Evolutionary conservation across 441 rosid genomes (phyloP).

Genomic region (Populus hybrid): DNA sequence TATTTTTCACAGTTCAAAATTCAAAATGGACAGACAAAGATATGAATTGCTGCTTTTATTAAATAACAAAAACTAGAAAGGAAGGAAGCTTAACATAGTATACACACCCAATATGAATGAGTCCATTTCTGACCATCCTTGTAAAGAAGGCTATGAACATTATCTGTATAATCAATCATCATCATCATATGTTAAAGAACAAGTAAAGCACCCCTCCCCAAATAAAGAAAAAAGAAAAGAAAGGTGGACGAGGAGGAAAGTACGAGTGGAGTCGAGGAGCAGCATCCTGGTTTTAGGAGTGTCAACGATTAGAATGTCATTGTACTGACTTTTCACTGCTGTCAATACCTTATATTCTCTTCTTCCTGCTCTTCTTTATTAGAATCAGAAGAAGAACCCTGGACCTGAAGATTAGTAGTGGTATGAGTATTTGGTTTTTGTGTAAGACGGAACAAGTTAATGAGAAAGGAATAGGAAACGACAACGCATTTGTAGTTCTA

Average conservation of each 20-base stretch:
- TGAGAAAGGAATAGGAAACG: background rate
- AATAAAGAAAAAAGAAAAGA: background rate
- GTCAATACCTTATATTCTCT: conserved; percentile 51
- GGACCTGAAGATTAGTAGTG: background rate
- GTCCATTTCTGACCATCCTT: conserved; percentile 73
- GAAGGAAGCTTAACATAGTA: background rate
- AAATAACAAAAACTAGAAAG: background rate
- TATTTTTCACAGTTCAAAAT: background rate
- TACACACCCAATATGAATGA: conserved; percentile 71
- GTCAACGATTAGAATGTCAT: conserved; percentile 73
- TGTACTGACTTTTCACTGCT: conserved; percentile 55
- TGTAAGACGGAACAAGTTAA: background rate
- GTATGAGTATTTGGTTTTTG: background rate
- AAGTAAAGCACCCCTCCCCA: background rate
- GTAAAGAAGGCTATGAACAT: conserved; percentile 68
- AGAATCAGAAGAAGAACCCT: conserved; percentile 16
- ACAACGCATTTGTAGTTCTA: background rate
- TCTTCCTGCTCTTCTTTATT: conserved; percentile 37
- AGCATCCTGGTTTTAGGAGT: conserved; percentile 56
- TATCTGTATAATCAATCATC: conserved; percentile 39
- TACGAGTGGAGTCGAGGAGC: conserved; percentile 78
- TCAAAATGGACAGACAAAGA: too few species aligned
- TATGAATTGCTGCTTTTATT: background rate
- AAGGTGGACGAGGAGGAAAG: background rate
- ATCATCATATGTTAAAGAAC: background rate